Percentiles rank a stretch among this genome's conserved stretches.
phyloP scores from a whole-genome alignment of 257 asterid genomes.

The Penstemon newberryi region DNA sequence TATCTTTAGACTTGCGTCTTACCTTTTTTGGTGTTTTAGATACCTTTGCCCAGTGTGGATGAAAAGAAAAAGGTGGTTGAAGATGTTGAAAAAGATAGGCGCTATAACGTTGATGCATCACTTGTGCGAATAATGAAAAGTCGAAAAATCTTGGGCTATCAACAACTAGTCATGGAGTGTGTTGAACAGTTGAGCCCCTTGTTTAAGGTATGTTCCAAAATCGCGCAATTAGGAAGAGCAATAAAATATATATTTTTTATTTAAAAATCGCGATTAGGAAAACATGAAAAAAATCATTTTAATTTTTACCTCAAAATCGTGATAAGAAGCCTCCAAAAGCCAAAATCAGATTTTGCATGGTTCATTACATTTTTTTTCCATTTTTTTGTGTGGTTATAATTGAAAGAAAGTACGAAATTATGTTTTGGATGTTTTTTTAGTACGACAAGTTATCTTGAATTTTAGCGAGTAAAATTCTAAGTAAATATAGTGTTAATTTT shows the following conservation, averaged over 20 bases:
- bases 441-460: not conserved
- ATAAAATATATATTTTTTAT: no score
- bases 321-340: no score
- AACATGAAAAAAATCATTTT: no score
- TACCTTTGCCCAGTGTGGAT: conserved; percentile 55
- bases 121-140: conserved; percentile 68
- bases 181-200: conserved; percentile 48
- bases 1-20: not conserved
- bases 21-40: conserved; percentile 31
- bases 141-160: conserved; percentile 50
- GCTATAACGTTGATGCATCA: conserved; percentile 51
- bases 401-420: not conserved
- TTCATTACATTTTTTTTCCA: no score
- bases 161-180: conserved; percentile 53
- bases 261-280: no score
- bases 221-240: no score
- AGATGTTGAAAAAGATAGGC: conserved; percentile 52
- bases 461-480: not conserved
- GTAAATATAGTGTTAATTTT: not conserved
- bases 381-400: not conserved
- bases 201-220: conserved; percentile 42
- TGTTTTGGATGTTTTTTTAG: no score
- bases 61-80: conserved; percentile 62
- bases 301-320: no score
- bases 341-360: no score